Conservation (phyloP, 805 yeast genomes). For the Vanderwaltozyma verrucispora region DNA sequence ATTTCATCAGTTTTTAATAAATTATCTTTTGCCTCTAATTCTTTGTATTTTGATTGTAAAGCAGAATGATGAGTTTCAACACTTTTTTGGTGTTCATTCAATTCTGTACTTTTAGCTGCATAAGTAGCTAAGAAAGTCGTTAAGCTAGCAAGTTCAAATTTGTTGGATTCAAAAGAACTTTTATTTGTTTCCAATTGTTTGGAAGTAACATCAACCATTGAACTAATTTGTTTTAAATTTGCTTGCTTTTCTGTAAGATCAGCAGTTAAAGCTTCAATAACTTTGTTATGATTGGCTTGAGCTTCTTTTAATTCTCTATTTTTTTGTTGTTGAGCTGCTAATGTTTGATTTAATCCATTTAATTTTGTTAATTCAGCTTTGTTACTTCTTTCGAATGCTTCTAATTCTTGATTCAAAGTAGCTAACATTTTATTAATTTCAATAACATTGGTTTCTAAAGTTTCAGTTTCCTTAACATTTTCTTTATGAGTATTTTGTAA, state of each 20-base stretch:
- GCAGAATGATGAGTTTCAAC: conserved; percentile 27
- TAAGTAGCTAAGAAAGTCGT: conserved; percentile 20
- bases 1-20: conserved; percentile 24
- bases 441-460: conserved; percentile 52
- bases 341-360: conserved; percentile 46
- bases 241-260: conserved; percentile 41
- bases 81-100: conserved; percentile 29
- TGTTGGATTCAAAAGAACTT: conserved; percentile 33
- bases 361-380: conserved; percentile 60
- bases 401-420: conserved; percentile 58
- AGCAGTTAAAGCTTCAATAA: conserved; percentile 47
- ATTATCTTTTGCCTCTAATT: conserved; percentile 29
- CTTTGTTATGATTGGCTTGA: conserved; percentile 57
- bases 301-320: conserved; percentile 57
- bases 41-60: conserved; percentile 18
- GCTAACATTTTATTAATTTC: conserved; percentile 57
- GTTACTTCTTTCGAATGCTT: conserved; percentile 68
- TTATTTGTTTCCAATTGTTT: conserved; percentile 58
- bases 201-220: conserved; percentile 50
- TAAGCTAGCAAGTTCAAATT: conserved; percentile 32
- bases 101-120: conserved; percentile 22
- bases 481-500: conserved; percentile 64
- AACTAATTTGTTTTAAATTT: conserved; percentile 49
- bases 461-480: conserved; percentile 68
- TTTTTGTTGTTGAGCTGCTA: conserved; percentile 57